Evolutionary conservation across 2,329 filamentous ascomycete species (phyloP).

Genomic region (Rosellinia necatrix): DNA sequence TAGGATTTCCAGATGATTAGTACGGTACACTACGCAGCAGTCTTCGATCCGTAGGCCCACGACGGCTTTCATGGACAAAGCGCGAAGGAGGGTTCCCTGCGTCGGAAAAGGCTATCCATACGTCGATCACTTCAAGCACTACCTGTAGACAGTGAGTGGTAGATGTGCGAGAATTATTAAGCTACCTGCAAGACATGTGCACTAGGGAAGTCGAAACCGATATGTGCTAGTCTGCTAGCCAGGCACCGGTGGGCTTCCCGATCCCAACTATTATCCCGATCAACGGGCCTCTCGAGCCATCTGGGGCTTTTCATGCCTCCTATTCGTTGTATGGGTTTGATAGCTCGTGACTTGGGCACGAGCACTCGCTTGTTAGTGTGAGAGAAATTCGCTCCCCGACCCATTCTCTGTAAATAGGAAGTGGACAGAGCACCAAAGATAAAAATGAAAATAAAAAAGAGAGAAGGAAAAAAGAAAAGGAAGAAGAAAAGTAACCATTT

Average conservation of each 20-base stretch:
- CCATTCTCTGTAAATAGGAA: neutral
- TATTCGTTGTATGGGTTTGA: slow-evolving; percentile 16
- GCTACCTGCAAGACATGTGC: slow-evolving; percentile 15
- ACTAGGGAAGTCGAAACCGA: neutral
- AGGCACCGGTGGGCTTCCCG: slow-evolving; percentile 21
- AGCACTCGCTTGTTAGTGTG: slow-evolving; percentile 11
- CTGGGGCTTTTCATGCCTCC: neutral
- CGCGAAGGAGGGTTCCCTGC: slow-evolving; percentile 22
- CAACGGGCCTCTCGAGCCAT: slow-evolving; percentile 6
- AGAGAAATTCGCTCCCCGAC: neutral
- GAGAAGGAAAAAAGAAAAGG: neutral
- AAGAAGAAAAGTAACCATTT: neutral
- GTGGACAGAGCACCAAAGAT: too few relatives aligned
- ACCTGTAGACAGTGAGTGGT: too few relatives aligned
- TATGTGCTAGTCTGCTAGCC: slow-evolving; percentile 19
- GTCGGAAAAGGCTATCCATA: slow-evolving; percentile 15
- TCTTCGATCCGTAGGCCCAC: slow-evolving; percentile 9
- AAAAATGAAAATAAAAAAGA: too few relatives aligned
- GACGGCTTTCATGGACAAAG: slow-evolving; percentile 22
- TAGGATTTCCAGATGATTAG: neutral
- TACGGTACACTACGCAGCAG: neutral
- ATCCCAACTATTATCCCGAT: slow-evolving; percentile 22
- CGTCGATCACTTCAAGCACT: slow-evolving; percentile 18
- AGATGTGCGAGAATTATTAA: slow-evolving; percentile 16
- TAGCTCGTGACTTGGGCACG: neutral